These are phyloP conservation scores for Hericium rajendrae DNA, from an alignment of 768 basidiomycete species.

Conservation along the genomic window DNA sequence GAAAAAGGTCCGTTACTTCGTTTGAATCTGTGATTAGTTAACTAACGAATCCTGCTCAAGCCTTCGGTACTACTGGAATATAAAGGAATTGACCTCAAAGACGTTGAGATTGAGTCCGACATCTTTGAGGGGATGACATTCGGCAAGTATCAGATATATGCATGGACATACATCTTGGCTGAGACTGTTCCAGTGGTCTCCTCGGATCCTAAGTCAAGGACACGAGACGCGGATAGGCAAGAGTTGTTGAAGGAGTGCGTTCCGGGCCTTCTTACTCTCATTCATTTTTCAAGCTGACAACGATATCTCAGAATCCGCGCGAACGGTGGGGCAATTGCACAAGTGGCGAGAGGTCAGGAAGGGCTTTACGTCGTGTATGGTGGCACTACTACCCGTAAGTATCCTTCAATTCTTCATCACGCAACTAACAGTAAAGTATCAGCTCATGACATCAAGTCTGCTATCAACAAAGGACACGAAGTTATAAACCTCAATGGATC, in stretches of 20 bases:
- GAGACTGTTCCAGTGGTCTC: conserved; percentile 46
- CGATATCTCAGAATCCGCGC: conserved; percentile 45
- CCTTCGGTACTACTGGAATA: conserved; percentile 54
- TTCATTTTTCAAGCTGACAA: not conserved
- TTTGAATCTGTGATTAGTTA: not conserved
- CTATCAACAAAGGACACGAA: conserved; percentile 66
- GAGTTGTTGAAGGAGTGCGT: conserved; percentile 58
- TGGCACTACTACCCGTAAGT: conserved; percentile 59
- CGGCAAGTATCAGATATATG: conserved; percentile 37
- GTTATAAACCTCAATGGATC: conserved; percentile 81
- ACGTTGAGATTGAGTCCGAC: conserved; percentile 47
- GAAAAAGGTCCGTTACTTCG: conserved; percentile 34
- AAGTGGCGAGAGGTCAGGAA: conserved; percentile 48
- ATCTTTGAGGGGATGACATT: conserved; percentile 74
- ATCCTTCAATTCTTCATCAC: not conserved
- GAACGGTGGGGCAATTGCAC: conserved; percentile 57
- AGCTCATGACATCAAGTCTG: conserved; percentile 65
- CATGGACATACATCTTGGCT: not conserved
- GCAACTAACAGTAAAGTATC: not conserved
- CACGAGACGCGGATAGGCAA: conserved; percentile 57
- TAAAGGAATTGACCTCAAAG: conserved; percentile 51
- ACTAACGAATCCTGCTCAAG: conserved; percentile 24
- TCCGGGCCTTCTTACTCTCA: not conserved
- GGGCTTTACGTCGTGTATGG: conserved; percentile 56
- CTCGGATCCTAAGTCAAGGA: conserved; percentile 63